phyloP scores from a whole-genome alignment of 1,284 basidiomycete species.

The Thecaphora thlaspeos region DNA sequence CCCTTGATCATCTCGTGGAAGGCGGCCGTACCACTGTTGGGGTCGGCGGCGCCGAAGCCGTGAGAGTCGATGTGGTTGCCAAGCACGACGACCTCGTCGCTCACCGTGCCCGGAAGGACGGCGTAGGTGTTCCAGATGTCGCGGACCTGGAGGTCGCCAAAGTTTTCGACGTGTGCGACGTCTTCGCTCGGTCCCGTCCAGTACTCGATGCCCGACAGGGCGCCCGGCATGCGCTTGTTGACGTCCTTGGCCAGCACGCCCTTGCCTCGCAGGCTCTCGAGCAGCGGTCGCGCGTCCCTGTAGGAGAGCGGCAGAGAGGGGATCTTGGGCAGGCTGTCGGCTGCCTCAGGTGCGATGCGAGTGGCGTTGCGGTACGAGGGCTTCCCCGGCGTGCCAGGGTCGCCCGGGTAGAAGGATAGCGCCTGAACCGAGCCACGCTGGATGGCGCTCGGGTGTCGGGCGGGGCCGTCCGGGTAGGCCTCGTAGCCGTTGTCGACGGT shows the following conservation, averaged over 20 bases:
- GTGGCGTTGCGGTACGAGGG: slow-evolving; percentile 83
- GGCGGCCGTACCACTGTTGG: slow-evolving; percentile 81
- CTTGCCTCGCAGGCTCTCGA: slow-evolving; percentile 58
- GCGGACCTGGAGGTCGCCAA: slow-evolving; percentile 36
- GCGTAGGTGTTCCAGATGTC: slow-evolving; percentile 76
- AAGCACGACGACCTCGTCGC: slow-evolving; percentile 75
- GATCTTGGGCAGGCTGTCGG: slow-evolving; percentile 73
- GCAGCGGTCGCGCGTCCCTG: slow-evolving; percentile 61
- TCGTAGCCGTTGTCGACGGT: slow-evolving; percentile 67
- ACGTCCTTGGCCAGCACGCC: slow-evolving; percentile 64
- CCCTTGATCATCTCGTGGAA: slow-evolving; percentile 79
- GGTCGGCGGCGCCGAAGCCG: slow-evolving; percentile 69
- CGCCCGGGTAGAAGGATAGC: slow-evolving; percentile 74
- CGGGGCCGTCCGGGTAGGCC: slow-evolving; percentile 78
- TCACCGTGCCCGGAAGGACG: slow-evolving; percentile 81
- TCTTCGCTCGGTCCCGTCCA: slow-evolving; percentile 60
- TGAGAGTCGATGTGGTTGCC: slow-evolving; percentile 62
- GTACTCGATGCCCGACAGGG: slow-evolving; percentile 61
- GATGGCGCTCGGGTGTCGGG: slow-evolving; percentile 70
- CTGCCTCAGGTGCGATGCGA: slow-evolving; percentile 63
- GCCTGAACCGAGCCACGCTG: slow-evolving; percentile 80
- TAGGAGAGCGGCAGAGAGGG: slow-evolving; percentile 70
- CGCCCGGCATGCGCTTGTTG: slow-evolving; percentile 63
- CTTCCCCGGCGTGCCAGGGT: slow-evolving; percentile 80
- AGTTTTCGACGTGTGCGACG: slow-evolving; percentile 35